Base-by-base conservation (phyloP, 2,329 filamentous ascomycete genomes). In the Neoscytalidium dimidiatum region DNA sequence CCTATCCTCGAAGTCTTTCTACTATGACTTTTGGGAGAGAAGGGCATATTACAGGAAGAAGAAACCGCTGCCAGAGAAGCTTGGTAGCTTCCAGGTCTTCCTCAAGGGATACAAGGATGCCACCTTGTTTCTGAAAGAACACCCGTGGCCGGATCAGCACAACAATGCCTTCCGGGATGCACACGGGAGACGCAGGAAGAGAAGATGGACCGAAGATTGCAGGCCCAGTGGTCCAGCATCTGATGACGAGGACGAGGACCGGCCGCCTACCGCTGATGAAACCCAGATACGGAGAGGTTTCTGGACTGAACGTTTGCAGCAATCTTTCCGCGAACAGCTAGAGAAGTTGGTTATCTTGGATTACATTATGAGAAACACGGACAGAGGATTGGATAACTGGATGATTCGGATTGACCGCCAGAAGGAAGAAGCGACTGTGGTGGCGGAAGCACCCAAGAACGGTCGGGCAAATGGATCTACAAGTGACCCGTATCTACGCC, bases 281-380 rank as follows among this genome's bases (percentile, higher is more conserved):
- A 70, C 71, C n/a, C 69, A 80, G 62, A 78, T 78, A 52, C 80
- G 82, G 60, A 76, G 78, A 43, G 96, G 95, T 69, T 86, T 90
- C 66, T 99, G 95, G 95, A 97, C 92, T 0, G 91, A 96, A 60
- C 81, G 84, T 5, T 79, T 99, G 51, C 96, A 98, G 74, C 92
- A 96, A 76, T 91, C 92, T 0, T 97, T 99, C 75, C 85, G 95
- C 41, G 95, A 99, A 77, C 92, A 98, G 79, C 84, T 99, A 53
- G 95, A 99, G 80, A 98, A 97, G 78, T 83, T 99, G 7, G 96
- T 99, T 23, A 96, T 99, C 72, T 79, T 99, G 69, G 95, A 99
- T 79, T 99, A 99, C 76, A 96, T 99, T 68, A 99, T 99, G 95
- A 88, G 95, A 65, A 99, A 99, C 74, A 99, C 95, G 1, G 95